phyloP scores from a whole-genome alignment of 202 grass and related monocot genomes.

The Musa balbisiana region DNA sequence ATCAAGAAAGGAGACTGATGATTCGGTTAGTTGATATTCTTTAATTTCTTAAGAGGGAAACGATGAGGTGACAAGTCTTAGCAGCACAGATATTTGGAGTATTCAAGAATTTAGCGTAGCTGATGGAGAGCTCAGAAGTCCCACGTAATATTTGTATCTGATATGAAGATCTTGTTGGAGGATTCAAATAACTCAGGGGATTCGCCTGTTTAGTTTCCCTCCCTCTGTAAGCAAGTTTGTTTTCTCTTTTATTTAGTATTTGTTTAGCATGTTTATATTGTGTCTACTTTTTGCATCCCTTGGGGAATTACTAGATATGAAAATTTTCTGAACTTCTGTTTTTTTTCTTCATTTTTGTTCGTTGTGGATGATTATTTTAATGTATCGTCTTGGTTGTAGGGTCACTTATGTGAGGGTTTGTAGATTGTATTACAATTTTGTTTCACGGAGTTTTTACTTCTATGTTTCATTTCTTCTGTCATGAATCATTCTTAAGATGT shows the following conservation, averaged over 20 bases:
- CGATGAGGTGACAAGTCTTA: conserved; percentile 3
- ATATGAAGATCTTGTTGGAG: conserved; percentile 30
- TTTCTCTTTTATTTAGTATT: conserved; percentile 34
- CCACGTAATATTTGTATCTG: neutral
- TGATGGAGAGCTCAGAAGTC: neutral
- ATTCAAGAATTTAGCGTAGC: neutral
- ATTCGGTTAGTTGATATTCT: conserved; percentile 32
- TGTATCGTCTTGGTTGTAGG: too few species aligned
- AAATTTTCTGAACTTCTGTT: neutral
- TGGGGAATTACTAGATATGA: neutral
- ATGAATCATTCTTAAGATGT: too few species aligned
- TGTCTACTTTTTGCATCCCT: neutral
- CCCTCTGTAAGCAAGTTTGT: conserved; percentile 32
- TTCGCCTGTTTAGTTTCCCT: conserved; percentile 26
- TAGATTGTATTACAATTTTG: too few species aligned
- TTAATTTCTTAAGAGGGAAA: conserved; percentile 33
- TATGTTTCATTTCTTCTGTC: too few species aligned
- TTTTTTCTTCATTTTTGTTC: neutral
- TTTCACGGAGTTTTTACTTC: too few species aligned
- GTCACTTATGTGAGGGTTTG: too few species aligned
- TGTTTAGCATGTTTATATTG: conserved; percentile 54
- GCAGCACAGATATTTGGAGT: conserved; percentile 1
- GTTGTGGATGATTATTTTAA: too few species aligned
- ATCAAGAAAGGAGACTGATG: conserved; percentile 7
- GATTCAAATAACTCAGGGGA: conserved; percentile 1